These are phyloP conservation scores for Pythium rhizo-oryzae DNA, from an alignment of 352 stramenopile species.

Conservation along the genomic window DNA sequence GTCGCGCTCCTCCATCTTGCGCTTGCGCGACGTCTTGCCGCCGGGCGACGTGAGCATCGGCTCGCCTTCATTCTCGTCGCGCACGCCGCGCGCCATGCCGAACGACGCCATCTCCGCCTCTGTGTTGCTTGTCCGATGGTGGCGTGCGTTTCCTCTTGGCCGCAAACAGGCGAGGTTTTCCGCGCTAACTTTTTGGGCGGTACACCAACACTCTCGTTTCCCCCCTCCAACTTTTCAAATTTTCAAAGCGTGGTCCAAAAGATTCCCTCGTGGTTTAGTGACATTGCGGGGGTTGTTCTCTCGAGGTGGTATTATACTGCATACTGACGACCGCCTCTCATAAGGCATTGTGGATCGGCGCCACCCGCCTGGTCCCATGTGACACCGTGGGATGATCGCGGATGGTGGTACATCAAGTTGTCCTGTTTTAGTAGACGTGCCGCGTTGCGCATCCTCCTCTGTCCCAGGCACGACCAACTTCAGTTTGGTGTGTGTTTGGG, in stretches of 20 bases:
- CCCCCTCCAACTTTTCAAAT: slow-evolving; percentile 28
- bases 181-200: slow-evolving; percentile 16
- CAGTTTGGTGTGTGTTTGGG: slow-evolving; percentile 18
- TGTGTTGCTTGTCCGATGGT: slow-evolving; percentile 3
- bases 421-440: slow-evolving; percentile 21
- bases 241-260: not conserved
- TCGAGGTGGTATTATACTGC: slow-evolving; percentile 7
- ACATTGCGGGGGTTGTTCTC: slow-evolving; percentile 1
- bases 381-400: slow-evolving; percentile 16
- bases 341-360: slow-evolving; percentile 23
- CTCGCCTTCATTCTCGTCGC: slow-evolving; percentile 31
- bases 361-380: slow-evolving; percentile 19
- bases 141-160: too few relatives aligned
- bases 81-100: slow-evolving; percentile 10
- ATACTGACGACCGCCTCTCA: slow-evolving; percentile 6
- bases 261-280: not conserved
- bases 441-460: slow-evolving; percentile 18
- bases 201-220: slow-evolving; percentile 23
- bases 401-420: slow-evolving; percentile 5
- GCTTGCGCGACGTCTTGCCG: slow-evolving; percentile 31
- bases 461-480: slow-evolving; percentile 17
- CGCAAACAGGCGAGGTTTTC: not conserved
- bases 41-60: slow-evolving; percentile 21
- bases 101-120: slow-evolving; percentile 21
- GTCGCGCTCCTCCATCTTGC: slow-evolving; percentile 41